Percentiles rank a stretch among this genome's conserved stretches.
Evolutionary conservation across 78 protist species (phyloP).

Genomic region (Chrysochromulina tobinii): DNA sequence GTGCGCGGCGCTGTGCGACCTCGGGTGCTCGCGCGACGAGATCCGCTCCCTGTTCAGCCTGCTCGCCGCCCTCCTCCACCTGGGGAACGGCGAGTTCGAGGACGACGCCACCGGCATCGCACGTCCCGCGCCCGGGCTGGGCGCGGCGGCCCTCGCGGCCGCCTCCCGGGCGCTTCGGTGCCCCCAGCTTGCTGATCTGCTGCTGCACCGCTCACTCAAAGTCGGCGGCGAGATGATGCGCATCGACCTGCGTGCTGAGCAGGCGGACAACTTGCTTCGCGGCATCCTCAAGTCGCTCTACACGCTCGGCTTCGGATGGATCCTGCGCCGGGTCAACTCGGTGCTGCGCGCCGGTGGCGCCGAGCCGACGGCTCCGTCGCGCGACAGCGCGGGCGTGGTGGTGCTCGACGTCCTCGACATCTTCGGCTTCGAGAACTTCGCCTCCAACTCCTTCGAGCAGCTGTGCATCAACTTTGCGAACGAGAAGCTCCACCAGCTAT

Average conservation of each 20-base stretch:
- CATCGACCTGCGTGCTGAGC: background rate
- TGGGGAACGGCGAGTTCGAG: background rate
- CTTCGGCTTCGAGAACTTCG: background rate
- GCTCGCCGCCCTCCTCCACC: background rate
- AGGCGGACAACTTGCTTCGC: background rate
- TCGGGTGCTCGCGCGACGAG: background rate
- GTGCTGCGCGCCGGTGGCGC: background rate
- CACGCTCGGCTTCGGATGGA: background rate
- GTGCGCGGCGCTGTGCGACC: background rate
- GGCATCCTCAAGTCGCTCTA: background rate
- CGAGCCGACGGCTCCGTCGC: background rate
- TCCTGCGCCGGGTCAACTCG: background rate
- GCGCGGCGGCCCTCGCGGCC: background rate
- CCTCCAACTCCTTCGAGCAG: background rate
- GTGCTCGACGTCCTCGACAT: background rate
- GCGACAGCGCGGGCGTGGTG: background rate
- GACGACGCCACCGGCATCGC: background rate
- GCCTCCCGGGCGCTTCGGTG: background rate
- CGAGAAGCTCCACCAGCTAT: slow-evolving; percentile 84
- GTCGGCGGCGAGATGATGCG: too few species aligned
- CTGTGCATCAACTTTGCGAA: slow-evolving; percentile 76
- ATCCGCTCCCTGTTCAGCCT: background rate
- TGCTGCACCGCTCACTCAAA: too few species aligned
- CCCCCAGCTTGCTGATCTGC: too few species aligned
- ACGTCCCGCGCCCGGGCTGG: background rate